These are phyloP conservation scores for Dichomitus squalens DNA, from an alignment of 1,284 basidiomycete genomes.

Conservation along the genomic window DNA sequence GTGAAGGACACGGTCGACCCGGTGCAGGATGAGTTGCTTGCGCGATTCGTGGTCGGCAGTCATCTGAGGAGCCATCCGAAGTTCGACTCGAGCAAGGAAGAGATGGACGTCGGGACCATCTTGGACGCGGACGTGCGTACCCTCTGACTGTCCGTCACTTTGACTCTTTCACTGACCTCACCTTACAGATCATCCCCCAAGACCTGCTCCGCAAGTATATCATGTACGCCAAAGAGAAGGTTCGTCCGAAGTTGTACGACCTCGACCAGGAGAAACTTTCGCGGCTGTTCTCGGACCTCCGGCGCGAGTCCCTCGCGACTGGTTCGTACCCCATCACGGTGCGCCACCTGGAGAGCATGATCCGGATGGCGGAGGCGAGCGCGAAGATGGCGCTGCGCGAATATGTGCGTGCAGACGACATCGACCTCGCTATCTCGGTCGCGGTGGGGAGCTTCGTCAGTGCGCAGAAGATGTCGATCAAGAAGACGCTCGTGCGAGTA, in stretches of 20 bases:
- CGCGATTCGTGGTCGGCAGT: slow-evolving; percentile 95
- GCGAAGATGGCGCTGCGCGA: slow-evolving; percentile 99
- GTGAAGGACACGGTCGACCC: slow-evolving; percentile 98
- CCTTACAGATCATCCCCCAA: slow-evolving; percentile 89
- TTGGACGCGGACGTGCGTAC: slow-evolving; percentile 87
- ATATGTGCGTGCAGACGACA: slow-evolving; percentile 94
- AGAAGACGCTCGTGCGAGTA: slow-evolving; percentile 95
- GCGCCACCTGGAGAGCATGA: slow-evolving; percentile 98
- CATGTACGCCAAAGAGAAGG: slow-evolving; percentile 96
- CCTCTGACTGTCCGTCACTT: background rate
- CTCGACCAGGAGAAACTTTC: slow-evolving; percentile 96
- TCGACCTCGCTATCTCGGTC: slow-evolving; percentile 96
- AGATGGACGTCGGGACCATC: slow-evolving; percentile 87
- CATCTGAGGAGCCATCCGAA: slow-evolving; percentile 94
- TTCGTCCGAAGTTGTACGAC: slow-evolving; percentile 91
- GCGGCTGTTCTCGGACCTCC: slow-evolving; percentile 94
- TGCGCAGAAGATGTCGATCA: slow-evolving; percentile 98
- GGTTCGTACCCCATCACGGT: slow-evolving; percentile 99
- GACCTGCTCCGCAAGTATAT: slow-evolving; percentile 98
- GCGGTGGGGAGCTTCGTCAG: slow-evolving; percentile 94
- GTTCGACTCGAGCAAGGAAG: slow-evolving; percentile 83
- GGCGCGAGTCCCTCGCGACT: slow-evolving; percentile 94
- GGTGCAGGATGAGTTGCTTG: slow-evolving; percentile 94
- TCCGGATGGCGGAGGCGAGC: slow-evolving; percentile 97
- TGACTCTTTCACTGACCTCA: background rate